A percentile compares a stretch with the other conserved stretches of the same genome.
phyloP scores from a whole-genome alignment of 1,284 basidiomycete genomes.

The Cryptococcus sp. region DNA sequence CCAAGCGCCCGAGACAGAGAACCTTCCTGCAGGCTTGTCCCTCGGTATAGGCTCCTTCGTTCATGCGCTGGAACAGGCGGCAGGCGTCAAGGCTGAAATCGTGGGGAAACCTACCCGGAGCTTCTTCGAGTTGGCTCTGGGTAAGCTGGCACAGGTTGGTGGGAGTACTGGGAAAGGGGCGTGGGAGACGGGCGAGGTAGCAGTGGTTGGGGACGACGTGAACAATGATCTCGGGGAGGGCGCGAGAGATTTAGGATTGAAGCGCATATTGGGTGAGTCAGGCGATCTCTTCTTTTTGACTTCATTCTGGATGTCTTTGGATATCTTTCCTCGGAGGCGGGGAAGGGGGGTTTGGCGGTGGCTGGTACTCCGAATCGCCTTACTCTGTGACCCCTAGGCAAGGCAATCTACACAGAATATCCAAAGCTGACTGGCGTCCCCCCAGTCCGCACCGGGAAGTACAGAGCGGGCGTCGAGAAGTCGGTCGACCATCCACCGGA shows the following conservation, averaged over 20 bases:
- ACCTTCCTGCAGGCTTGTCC: conserved; percentile 56
- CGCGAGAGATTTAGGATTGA: conserved; percentile 59
- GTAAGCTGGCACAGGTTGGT: conserved; percentile 50
- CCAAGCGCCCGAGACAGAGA: conserved; percentile 54
- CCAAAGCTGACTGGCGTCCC: conserved; percentile 5
- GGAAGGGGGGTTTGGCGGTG: no score
- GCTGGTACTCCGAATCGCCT: no score
- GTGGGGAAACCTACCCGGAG: conserved; percentile 63
- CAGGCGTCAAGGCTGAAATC: conserved; percentile 55
- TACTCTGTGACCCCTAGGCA: no score
- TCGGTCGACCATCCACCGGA: conserved; percentile 52
- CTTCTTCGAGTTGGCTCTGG: conserved; percentile 62
- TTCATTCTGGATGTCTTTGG: background rate
- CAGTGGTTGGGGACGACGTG: conserved; percentile 65
- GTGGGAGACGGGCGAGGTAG: conserved; percentile 47
- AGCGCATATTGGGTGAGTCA: conserved; percentile 60
- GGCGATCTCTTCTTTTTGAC: background rate
- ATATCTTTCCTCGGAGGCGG: no score
- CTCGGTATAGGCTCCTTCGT: conserved; percentile 70
- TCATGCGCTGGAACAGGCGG: conserved; percentile 59
- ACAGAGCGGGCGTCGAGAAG: conserved; percentile 29
- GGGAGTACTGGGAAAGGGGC: conserved; percentile 14
- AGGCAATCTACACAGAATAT: no score
- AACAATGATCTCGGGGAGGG: conserved; percentile 64
- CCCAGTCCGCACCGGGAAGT: conserved; percentile 41